Evolutionary conservation across 2,329 filamentous ascomycete species (phyloP), one percentile per base, ranked within the genome.

Genomic region (Chaetomiaceae sp.): DNA sequence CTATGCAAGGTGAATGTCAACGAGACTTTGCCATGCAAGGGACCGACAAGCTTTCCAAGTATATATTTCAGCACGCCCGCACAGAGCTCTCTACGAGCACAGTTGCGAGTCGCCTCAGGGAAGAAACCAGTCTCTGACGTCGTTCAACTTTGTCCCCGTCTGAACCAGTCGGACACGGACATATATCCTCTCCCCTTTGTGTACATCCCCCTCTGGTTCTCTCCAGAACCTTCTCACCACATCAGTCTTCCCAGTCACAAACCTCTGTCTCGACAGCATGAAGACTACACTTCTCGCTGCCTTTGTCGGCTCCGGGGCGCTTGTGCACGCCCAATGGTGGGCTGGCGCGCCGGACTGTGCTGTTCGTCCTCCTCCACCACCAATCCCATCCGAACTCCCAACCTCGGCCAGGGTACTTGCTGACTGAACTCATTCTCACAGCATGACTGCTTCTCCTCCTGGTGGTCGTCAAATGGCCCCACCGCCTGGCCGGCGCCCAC

Each of bases 371-470:
- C 31, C 30, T 40, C 27, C 25, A 10, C 14, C 23, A 10, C 33
- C 33, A n/a, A n/a, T n/a, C n/a, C n/a, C n/a, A n/a, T n/a, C n/a
- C n/a, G n/a, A n/a, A n/a, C n/a, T n/a, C n/a, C n/a, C n/a, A n/a
- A n/a, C n/a, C n/a, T n/a, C n/a, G n/a, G n/a, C n/a, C n/a, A n/a
- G n/a, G n/a, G n/a, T n/a, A n/a, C n/a, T n/a, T n/a, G n/a, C n/a
- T n/a, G n/a, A n/a, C n/a, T n/a, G n/a, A 51, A 62, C 50, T 17
- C 25, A n/a, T 23, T 9, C 12, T 4, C 34, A 38, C 51, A 73
- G 72, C 65, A 72, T 63, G 65, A 66, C 48, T 74, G 72, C 51
- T 63, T 73, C 42, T 71, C 70, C 9, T 70, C 70, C 3, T 63
- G 60, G 44, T 73, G 65, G 61, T 51, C 48, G 21, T 55, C 58